These are phyloP conservation scores for Leccinellum luteum DNA, from an alignment of 768 basidiomycete genomes.

Conservation along the genomic window DNA sequence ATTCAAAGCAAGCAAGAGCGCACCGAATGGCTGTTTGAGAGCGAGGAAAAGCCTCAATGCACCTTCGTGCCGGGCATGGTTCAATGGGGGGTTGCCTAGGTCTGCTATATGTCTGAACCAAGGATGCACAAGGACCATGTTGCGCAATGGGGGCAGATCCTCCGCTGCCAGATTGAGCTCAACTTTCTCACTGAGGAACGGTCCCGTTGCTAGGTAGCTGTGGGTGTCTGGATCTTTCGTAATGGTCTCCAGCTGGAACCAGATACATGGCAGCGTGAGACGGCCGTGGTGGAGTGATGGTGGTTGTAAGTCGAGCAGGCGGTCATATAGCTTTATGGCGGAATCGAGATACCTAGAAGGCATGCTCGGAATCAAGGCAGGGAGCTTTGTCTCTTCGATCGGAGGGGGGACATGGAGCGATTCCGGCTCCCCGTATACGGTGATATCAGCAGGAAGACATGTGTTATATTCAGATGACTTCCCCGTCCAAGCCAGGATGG, in stretches of 20 bases:
- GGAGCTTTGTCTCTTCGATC: slow-evolving; percentile 7
- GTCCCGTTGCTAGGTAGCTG: slow-evolving; percentile 14
- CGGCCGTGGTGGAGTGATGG: slow-evolving; percentile 17
- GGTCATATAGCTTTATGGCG: slow-evolving; percentile 9
- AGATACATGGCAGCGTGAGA: slow-evolving; percentile 12
- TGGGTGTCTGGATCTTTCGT: background rate
- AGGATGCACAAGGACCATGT: slow-evolving; percentile 20
- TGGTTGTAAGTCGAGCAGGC: slow-evolving; percentile 8
- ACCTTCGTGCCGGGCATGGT: background rate
- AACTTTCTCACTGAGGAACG: slow-evolving; percentile 3
- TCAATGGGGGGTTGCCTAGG: slow-evolving; percentile 5
- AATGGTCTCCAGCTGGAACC: slow-evolving; percentile 11
- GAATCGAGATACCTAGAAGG: slow-evolving; percentile 2
- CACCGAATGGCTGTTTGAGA: slow-evolving; percentile 16
- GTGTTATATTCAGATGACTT: slow-evolving; percentile 22
- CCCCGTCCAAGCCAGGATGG: slow-evolving; percentile 20
- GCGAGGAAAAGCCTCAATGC: slow-evolving; percentile 14
- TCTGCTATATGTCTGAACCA: slow-evolving; percentile 16
- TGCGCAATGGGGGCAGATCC: background rate
- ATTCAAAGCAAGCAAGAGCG: slow-evolving; percentile 9
- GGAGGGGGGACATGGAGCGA: slow-evolving; percentile 5
- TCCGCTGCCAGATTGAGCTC: slow-evolving; percentile 15
- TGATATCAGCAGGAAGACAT: slow-evolving; percentile 20
- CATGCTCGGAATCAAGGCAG: slow-evolving; percentile 1
- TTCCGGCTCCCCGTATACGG: slow-evolving; percentile 12